phyloP scores from a whole-genome alignment of 345 rosid species.

The Melastoma malabathricum region DNA sequence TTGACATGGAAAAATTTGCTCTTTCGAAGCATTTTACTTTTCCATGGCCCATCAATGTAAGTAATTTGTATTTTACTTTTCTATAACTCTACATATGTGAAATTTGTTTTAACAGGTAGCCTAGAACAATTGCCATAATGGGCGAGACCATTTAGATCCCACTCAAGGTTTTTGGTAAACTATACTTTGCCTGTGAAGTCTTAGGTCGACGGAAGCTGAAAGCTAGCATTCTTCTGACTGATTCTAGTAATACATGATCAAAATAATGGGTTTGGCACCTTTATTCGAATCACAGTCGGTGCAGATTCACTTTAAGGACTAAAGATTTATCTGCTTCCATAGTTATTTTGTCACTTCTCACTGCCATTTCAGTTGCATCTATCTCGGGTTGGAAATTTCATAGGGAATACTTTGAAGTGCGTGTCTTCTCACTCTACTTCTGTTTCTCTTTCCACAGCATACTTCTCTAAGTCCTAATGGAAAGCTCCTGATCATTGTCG shows the following conservation, averaged over 20 bases:
- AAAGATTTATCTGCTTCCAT: neutral
- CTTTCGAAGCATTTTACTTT: constrained; percentile 29
- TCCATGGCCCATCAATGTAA: constrained; percentile 62
- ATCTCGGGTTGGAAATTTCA: neutral
- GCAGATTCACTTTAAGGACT: too few species aligned
- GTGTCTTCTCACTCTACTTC: too few species aligned
- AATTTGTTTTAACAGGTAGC: too few species aligned
- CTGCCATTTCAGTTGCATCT: constrained; percentile 1
- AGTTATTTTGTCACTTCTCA: neutral
- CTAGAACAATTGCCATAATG: too few species aligned
- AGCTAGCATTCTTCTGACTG: too few species aligned
- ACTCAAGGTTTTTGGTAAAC: too few species aligned
- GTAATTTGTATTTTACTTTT: constrained; percentile 2
- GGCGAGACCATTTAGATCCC: too few species aligned
- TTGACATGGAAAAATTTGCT: constrained; percentile 41
- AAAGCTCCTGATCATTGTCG: constrained; percentile 30
- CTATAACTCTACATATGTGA: neutral
- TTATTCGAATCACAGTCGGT: too few species aligned
- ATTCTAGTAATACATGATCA: too few species aligned
- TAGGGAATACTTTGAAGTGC: neutral
- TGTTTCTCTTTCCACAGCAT: constrained; percentile 21
- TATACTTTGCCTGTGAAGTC: too few species aligned
- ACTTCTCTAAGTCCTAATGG: constrained; percentile 51
- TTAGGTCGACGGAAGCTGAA: too few species aligned
- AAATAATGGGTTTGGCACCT: too few species aligned